A percentile compares a stretch with the other conserved stretches of the same genome.
phyloP scores from a whole-genome alignment of 805 yeast species.

The Starmerella stigmatis region DNA sequence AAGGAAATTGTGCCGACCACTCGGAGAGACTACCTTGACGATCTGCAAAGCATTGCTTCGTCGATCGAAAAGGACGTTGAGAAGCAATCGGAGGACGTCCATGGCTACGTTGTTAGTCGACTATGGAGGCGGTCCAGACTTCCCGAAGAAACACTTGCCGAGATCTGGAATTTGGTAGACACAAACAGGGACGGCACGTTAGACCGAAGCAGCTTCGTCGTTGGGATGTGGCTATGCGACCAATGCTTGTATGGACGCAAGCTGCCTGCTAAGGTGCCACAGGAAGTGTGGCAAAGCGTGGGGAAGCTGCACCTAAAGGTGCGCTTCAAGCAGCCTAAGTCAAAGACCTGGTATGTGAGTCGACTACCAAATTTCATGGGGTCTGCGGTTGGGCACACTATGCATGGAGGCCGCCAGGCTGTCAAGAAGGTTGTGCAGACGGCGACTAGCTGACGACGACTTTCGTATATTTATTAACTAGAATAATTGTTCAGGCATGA shows the following conservation, averaged over 20 bases:
- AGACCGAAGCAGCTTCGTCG: conserved; percentile 70
- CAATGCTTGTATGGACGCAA: conserved; percentile 92
- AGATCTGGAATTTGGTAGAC: conserved; percentile 61
- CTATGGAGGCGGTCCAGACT: conserved; percentile 74
- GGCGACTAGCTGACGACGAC: conserved; percentile 14
- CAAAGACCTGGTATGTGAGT: conserved; percentile 15
- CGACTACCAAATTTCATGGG: conserved; percentile 15
- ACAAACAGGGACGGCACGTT: conserved; percentile 53
- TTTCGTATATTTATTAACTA: neutral
- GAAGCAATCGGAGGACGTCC: conserved; percentile 31
- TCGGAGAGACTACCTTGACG: neutral
- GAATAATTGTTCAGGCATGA: neutral
- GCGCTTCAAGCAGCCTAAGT: conserved; percentile 26
- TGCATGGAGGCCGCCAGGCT: conserved; percentile 21
- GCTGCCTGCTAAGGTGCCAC: conserved; percentile 59
- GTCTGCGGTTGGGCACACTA: conserved; percentile 17
- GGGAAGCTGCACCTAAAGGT: conserved; percentile 34
- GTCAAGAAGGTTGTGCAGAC: conserved; percentile 22
- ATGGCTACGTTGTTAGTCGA: conserved; percentile 58
- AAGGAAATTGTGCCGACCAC: neutral
- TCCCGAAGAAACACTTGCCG: conserved; percentile 47
- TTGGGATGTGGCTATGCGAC: conserved; percentile 98
- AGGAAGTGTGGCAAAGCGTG: conserved; percentile 72
- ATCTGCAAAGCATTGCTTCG: neutral
- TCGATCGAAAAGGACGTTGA: conserved; percentile 30